Evolutionary conservation across 2,329 filamentous ascomycete genomes (phyloP).

Genomic region (Penicillium rolfsii): DNA sequence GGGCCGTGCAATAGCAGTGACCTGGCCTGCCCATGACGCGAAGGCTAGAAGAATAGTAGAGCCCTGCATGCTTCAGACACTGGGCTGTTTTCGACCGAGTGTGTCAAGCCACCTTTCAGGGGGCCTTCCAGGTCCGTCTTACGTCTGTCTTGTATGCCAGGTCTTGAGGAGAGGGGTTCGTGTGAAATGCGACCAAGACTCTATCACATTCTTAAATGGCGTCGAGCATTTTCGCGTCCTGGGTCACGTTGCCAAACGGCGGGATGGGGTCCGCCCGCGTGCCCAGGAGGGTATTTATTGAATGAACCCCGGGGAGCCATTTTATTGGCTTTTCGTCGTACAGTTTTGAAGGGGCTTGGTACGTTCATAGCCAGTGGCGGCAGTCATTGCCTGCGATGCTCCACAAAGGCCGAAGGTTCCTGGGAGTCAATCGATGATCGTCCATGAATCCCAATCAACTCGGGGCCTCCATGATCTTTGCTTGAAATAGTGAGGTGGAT

Average conservation of each 20-base stretch:
- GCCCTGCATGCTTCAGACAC: background rate
- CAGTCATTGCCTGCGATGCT: background rate
- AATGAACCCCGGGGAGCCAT: background rate
- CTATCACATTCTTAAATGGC: constrained; percentile 4
- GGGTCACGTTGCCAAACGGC: background rate
- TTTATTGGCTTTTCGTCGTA: background rate
- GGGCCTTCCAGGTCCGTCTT: background rate
- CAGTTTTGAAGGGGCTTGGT: background rate
- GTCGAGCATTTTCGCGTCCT: constrained; percentile 4
- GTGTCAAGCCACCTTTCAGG: background rate
- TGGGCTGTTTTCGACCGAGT: background rate
- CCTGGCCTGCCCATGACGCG: background rate
- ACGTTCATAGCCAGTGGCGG: background rate
- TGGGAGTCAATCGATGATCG: background rate
- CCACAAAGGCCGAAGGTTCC: background rate
- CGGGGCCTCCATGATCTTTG: background rate
- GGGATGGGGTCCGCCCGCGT: background rate
- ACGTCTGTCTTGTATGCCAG: background rate
- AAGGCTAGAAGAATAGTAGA: constrained; percentile 6
- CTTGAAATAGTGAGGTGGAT: background rate
- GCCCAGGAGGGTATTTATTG: background rate
- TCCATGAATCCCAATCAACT: background rate
- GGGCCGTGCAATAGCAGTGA: background rate
- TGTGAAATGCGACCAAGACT: background rate
- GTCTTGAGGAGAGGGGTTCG: background rate